Evolutionary conservation across 495 filamentous ascomycete species (phyloP).

Genomic region (Glonium stellatum): DNA sequence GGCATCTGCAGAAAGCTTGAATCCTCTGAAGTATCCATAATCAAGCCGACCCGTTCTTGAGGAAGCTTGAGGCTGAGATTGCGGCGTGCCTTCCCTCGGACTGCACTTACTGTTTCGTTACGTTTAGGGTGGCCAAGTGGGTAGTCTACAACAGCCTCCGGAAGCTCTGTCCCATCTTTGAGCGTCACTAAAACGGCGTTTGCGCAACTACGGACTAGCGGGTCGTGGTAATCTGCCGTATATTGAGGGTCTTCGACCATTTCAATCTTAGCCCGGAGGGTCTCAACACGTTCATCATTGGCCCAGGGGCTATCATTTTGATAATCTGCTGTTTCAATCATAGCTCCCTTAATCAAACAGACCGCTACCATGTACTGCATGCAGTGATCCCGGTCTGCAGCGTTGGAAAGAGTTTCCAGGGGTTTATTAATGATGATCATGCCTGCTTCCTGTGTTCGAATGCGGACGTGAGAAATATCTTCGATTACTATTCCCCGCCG

Average conservation of each 20-base stretch:
- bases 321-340: background rate
- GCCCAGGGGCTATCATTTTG: background rate
- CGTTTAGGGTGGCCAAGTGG: background rate
- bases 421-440: background rate
- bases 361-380: background rate
- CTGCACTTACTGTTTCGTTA: background rate
- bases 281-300: background rate
- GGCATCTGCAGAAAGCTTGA: too few species aligned
- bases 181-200: background rate
- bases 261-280: background rate
- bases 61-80: too few species aligned
- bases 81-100: background rate
- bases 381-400: background rate
- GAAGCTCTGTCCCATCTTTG: background rate
- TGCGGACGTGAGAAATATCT: background rate
- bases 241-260: background rate
- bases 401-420: background rate
- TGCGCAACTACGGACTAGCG: background rate
- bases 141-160: background rate
- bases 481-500: background rate
- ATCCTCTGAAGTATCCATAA: too few species aligned
- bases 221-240: background rate
- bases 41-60: too few species aligned
- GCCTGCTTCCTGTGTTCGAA: background rate
- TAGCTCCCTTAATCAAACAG: background rate